Conservation (phyloP, 805 yeast genomes). For the Kodamaea sagamina region DNA sequence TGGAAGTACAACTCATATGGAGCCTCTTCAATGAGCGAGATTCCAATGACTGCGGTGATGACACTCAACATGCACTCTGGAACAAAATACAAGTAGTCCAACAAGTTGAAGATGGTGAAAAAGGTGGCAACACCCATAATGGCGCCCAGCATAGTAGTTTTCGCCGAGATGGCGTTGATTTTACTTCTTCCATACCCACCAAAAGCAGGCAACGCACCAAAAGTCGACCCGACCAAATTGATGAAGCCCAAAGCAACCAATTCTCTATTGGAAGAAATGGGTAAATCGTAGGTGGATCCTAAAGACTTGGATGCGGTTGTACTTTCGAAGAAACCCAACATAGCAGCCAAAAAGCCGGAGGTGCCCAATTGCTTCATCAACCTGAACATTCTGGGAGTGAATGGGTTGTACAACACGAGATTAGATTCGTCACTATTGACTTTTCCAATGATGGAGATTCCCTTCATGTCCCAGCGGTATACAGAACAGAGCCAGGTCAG, state of each 20-base stretch:
- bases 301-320: slow-evolving; percentile 90
- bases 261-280: slow-evolving; percentile 85
- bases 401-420: slow-evolving; percentile 55
- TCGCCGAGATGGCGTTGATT: slow-evolving; percentile 81
- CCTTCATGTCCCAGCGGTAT: slow-evolving; percentile 52
- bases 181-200: slow-evolving; percentile 96
- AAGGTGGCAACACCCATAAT: slow-evolving; percentile 78
- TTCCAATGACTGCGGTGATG: slow-evolving; percentile 72
- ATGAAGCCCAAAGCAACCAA: slow-evolving; percentile 83
- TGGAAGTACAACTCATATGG: slow-evolving; percentile 79
- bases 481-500: slow-evolving; percentile 54
- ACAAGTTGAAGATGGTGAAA: slow-evolving; percentile 58
- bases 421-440: slow-evolving; percentile 46
- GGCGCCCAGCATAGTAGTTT: slow-evolving; percentile 80
- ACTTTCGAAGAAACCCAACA: slow-evolving; percentile 89
- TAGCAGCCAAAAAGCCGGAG: slow-evolving; percentile 71
- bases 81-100: slow-evolving; percentile 65
- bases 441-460: slow-evolving; percentile 70
- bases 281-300: slow-evolving; percentile 68
- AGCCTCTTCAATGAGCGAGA: slow-evolving; percentile 70
- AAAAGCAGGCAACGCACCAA: slow-evolving; percentile 81
- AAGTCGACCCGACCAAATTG: slow-evolving; percentile 64
- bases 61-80: slow-evolving; percentile 82
- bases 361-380: slow-evolving; percentile 63
- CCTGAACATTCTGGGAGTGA: slow-evolving; percentile 48